Conservation (phyloP, 2,329 filamentous ascomycete genomes). For the Sporothrix inflata region DNA sequence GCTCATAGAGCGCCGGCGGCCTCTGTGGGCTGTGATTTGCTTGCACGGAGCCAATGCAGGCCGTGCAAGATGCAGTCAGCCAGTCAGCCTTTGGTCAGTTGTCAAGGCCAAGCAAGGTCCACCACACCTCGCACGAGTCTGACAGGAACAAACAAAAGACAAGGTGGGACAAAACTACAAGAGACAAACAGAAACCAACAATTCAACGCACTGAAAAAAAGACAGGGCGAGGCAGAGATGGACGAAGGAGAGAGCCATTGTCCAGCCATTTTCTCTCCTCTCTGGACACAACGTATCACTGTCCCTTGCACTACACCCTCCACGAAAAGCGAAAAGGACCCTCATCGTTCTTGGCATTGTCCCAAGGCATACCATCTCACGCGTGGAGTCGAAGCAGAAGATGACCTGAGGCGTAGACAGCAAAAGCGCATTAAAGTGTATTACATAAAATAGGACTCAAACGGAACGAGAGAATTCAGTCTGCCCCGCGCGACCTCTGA, state of each 20-base stretch:
- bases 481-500: not conserved
- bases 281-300: not conserved
- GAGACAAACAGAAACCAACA: not conserved
- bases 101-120: not conserved
- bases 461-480: too few relatives aligned
- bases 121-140: constrained; percentile 19
- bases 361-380: constrained; percentile 17
- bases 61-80: not conserved
- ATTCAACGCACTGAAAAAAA: constrained; percentile 7
- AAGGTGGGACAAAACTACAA: not conserved
- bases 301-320: constrained; percentile 9
- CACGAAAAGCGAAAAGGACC: not conserved
- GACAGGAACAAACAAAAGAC: constrained; percentile 12
- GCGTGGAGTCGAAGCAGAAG: too few relatives aligned
- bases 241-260: not conserved
- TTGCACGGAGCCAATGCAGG: not conserved
- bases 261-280: not conserved
- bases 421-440: not conserved
- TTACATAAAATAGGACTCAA: not conserved
- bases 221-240: not conserved
- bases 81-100: not conserved
- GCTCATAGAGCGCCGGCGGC: not conserved
- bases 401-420: not conserved
- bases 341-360: not conserved
- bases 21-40: not conserved